Evolutionary conservation across 2,329 filamentous ascomycete genomes (phyloP).

Genomic region (Thelonectria discophora): DNA sequence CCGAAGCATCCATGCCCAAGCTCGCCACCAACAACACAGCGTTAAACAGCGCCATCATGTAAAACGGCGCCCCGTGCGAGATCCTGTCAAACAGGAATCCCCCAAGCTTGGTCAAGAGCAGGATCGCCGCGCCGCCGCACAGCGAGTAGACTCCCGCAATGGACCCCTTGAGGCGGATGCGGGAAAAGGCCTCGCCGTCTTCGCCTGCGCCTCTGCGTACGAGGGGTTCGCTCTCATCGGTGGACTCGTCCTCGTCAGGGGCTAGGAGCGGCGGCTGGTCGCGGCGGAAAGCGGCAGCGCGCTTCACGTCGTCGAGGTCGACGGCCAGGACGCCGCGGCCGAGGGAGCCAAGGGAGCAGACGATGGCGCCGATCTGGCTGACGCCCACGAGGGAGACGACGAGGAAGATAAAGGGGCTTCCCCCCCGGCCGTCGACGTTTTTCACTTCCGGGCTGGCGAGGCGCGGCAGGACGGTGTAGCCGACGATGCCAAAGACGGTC

Average conservation of each 20-base stretch:
- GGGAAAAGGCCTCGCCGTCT: slow-evolving; percentile 54
- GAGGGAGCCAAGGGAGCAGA: slow-evolving; percentile 90
- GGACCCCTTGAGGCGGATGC: slow-evolving; percentile 81
- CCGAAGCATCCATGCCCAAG: slow-evolving; percentile 59
- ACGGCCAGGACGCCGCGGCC: slow-evolving; percentile 77
- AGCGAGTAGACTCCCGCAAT: slow-evolving; percentile 95
- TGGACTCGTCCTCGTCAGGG: slow-evolving; percentile 51
- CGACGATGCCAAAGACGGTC: slow-evolving; percentile 76
- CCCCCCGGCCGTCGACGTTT: slow-evolving; percentile 70
- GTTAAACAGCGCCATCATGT: slow-evolving; percentile 93
- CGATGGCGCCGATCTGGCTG: slow-evolving; percentile 95
- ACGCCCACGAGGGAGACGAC: slow-evolving; percentile 84
- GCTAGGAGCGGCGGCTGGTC: slow-evolving; percentile 39
- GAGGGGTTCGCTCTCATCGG: slow-evolving; percentile 52
- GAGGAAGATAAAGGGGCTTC: slow-evolving; percentile 74
- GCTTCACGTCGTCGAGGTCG: slow-evolving; percentile 44
- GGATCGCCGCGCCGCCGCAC: slow-evolving; percentile 87
- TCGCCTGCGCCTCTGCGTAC: slow-evolving; percentile 46
- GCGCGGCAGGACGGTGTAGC: slow-evolving; percentile 80
- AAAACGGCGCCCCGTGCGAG: slow-evolving; percentile 84
- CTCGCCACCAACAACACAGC: slow-evolving; percentile 70
- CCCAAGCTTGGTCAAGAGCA: slow-evolving; percentile 90
- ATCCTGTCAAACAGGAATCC: slow-evolving; percentile 84
- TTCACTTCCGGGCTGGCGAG: slow-evolving; percentile 79
- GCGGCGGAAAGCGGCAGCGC: slow-evolving; percentile 34